Evolutionary conservation across 345 rosid genomes (phyloP), one percentile per base, ranked within the genome.

Genomic region (Euphorbia lathyris): DNA sequence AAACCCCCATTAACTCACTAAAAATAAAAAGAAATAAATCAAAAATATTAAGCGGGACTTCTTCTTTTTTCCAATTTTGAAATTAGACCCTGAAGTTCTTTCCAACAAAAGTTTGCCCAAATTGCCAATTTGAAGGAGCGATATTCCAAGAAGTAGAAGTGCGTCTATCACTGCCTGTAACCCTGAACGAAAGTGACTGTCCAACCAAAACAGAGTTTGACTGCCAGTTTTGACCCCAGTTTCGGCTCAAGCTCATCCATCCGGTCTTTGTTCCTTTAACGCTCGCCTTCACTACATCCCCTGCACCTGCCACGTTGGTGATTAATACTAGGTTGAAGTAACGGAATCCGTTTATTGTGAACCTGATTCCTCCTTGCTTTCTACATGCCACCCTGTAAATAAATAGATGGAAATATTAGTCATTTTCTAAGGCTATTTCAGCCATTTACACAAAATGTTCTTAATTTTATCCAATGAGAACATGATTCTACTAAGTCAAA

Each of bases 151-250:
- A 90, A 43, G 96, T 90, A 60, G 93, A 83, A 11, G 81, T 81
- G 55, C 93, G 80, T 10, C 86, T 78, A 66, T 90, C 96, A 62
- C 93, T 88, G 67, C 78, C 79, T 36, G 86, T 85, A 74, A 90
- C 96, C 73, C 96, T 76, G 68, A 90, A 88, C 0, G 90, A 86
- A 25, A 88, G 87, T 51, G 92, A 78, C 83, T 88, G 92, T 60
- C 90, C 92, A 68, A 81, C 83, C 64, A 88, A 78, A 38, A 86
- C 81, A 8, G 72, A 52, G 69, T 84, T 86, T 20, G 88, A 80
- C 73, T 87, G 92, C 90, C 90, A 87, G 79, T 87, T 85, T 64
- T 87, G 92, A 58, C 90, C 92, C 92, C 92, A 86, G 81, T 88
- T 88, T 27, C 88, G 77, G 50, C 80, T 86, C 80, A 84, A 56